These are phyloP conservation scores for Cryptococcus neoformans DNA, from an alignment of 1,284 basidiomycete genomes.

Conservation along the genomic window DNA sequence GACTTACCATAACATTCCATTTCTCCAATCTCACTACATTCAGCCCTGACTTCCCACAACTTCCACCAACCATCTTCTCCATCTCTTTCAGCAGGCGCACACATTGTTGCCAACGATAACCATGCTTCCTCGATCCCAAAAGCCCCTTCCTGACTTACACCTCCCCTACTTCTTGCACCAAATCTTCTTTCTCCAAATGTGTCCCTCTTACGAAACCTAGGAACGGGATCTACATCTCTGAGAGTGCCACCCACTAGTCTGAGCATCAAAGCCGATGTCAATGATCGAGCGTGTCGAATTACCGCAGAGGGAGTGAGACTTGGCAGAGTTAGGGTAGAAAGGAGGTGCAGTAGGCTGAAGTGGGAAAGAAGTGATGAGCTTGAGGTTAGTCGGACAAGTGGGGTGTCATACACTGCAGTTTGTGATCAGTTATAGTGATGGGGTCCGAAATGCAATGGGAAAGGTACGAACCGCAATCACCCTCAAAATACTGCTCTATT, in stretches of 20 bases:
- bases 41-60: conserved; percentile 42
- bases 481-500: no score
- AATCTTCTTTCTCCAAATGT: no score
- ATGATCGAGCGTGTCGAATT: conserved; percentile 20
- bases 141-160: no score
- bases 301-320: conserved; percentile 24
- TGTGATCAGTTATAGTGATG: no score
- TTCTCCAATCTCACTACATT: conserved; percentile 44
- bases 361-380: conserved; percentile 33
- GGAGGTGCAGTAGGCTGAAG: conserved; percentile 34
- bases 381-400: conserved; percentile 29
- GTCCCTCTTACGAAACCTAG: no score
- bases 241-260: conserved; percentile 10
- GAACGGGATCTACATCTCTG: not conserved
- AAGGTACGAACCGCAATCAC: no score
- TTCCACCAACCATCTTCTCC: conserved; percentile 35
- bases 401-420: conserved; percentile 38
- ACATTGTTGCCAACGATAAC: conserved; percentile 10
- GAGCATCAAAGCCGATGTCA: conserved; percentile 13
- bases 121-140: conserved; percentile 17
- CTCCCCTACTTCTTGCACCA: no score
- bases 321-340: conserved; percentile 30
- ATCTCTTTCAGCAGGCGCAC: not conserved
- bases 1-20: conserved; percentile 46
- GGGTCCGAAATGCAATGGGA: no score